Evolutionary conservation across 208 protist genomes (phyloP).

Genomic region (Acanthamoeba rhysodes): DNA sequence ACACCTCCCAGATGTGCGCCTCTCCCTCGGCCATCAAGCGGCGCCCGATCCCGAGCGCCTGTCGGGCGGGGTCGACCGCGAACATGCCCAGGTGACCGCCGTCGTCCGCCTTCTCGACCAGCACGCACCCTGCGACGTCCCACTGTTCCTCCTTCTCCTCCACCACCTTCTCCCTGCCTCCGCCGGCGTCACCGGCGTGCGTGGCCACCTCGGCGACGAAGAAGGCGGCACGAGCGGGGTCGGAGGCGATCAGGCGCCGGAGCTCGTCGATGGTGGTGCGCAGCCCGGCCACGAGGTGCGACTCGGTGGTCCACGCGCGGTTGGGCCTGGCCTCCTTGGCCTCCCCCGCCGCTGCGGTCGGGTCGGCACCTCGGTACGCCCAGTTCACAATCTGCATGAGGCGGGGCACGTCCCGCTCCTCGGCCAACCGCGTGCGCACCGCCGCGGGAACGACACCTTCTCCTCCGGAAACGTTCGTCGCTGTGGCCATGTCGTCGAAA

Average conservation of each 20-base stretch:
- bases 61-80: constrained; percentile 16
- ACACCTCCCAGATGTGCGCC: constrained; percentile 12
- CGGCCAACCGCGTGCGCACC: neutral
- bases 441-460: neutral
- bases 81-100: constrained; percentile 55
- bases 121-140: constrained; percentile 10
- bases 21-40: constrained; percentile 18
- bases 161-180: neutral
- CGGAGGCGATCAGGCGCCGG: neutral
- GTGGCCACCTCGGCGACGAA: constrained; percentile 17
- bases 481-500: too few relatives aligned
- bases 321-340: neutral
- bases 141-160: neutral
- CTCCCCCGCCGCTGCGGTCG: neutral
- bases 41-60: constrained; percentile 13
- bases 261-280: constrained; percentile 16
- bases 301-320: constrained; percentile 31
- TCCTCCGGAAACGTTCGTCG: too few relatives aligned
- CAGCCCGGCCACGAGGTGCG: neutral
- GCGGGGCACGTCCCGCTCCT: constrained; percentile 13
- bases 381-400: constrained; percentile 51
- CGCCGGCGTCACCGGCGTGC: neutral
- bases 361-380: constrained; percentile 32
- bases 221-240: constrained; percentile 3
- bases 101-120: constrained; percentile 53